These are phyloP conservation scores for Cladochytrium tenue DNA, from an alignment of 371 early-diverging fungal species.

Conservation along the genomic window DNA sequence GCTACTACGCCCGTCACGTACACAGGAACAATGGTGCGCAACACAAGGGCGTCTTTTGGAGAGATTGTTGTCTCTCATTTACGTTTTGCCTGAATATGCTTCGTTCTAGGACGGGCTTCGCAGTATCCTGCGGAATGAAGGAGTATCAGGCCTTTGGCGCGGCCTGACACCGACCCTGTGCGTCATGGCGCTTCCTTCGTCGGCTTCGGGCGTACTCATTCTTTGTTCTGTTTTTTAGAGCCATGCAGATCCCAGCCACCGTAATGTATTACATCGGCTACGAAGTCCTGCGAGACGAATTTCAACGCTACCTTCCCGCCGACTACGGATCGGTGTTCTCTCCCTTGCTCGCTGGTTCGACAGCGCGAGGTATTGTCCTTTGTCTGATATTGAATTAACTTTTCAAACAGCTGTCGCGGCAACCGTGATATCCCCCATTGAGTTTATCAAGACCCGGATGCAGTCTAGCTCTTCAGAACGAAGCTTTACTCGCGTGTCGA, in stretches of 20 bases:
- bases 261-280: slow-evolving; percentile 94
- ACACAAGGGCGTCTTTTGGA: not conserved
- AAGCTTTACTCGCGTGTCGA: slow-evolving; percentile 49
- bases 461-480: slow-evolving; percentile 61
- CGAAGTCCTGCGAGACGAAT: slow-evolving; percentile 72
- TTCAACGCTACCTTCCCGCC: slow-evolving; percentile 31
- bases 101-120: slow-evolving; percentile 68
- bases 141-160: slow-evolving; percentile 75
- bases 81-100: not conserved
- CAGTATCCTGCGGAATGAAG: slow-evolving; percentile 80
- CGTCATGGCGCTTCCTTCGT: slow-evolving; percentile 16
- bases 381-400: not conserved
- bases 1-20: not conserved
- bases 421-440: slow-evolving; percentile 83
- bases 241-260: slow-evolving; percentile 89
- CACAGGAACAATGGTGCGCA: not conserved
- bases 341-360: slow-evolving; percentile 78
- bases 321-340: slow-evolving; percentile 45
- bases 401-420: slow-evolving; percentile 66
- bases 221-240: slow-evolving; percentile 21
- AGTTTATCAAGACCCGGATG: slow-evolving; percentile 85
- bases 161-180: slow-evolving; percentile 83
- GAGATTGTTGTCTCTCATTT: not conserved
- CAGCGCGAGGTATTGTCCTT: slow-evolving; percentile 68
- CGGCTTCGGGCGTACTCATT: not conserved